phyloP scores from a whole-genome alignment of 192 early-diverging fungal genomes.

The Coemansia sp. region DNA sequence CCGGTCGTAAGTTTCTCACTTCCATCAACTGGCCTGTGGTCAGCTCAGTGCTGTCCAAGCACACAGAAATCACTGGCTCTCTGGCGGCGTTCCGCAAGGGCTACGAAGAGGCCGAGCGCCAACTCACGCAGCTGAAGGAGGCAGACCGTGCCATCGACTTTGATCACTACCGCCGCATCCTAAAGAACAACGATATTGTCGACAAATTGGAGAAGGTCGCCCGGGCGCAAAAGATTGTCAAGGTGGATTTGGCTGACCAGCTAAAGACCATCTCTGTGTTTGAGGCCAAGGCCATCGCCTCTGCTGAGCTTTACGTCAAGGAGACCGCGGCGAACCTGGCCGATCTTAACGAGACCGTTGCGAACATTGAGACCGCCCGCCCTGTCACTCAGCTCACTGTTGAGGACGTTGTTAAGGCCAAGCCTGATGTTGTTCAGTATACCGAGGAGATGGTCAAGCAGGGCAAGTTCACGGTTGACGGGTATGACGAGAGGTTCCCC shows the following conservation, averaged over 20 bases:
- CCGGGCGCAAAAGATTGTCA: slow-evolving; percentile 72
- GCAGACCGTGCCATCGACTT: slow-evolving; percentile 84
- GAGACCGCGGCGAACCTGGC: slow-evolving; percentile 83
- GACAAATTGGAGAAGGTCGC: slow-evolving; percentile 88
- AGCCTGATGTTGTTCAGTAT: slow-evolving; percentile 86
- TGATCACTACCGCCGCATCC: slow-evolving; percentile 77
- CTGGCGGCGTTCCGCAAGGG: slow-evolving; percentile 91
- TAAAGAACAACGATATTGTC: slow-evolving; percentile 91
- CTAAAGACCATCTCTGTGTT: slow-evolving; percentile 74
- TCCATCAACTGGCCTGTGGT: slow-evolving; percentile 91
- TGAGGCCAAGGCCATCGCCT: slow-evolving; percentile 69
- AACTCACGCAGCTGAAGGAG: slow-evolving; percentile 79
- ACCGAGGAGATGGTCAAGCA: slow-evolving; percentile 90
- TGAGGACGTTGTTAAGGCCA: slow-evolving; percentile 91
- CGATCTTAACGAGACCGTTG: slow-evolving; percentile 85
- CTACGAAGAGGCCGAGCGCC: slow-evolving; percentile 86
- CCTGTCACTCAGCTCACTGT: slow-evolving; percentile 91
- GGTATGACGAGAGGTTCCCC: slow-evolving; percentile 95
- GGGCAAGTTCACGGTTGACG: slow-evolving; percentile 88
- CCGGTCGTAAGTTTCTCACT: slow-evolving; percentile 62
- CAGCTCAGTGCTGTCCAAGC: slow-evolving; percentile 71
- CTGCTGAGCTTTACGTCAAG: slow-evolving; percentile 79
- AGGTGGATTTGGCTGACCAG: slow-evolving; percentile 85
- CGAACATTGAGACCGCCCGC: slow-evolving; percentile 90
- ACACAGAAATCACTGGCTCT: slow-evolving; percentile 85